These are phyloP conservation scores for Perkinsus marinus DNA, from an alignment of 169 alveolate species.

Conservation along the genomic window DNA sequence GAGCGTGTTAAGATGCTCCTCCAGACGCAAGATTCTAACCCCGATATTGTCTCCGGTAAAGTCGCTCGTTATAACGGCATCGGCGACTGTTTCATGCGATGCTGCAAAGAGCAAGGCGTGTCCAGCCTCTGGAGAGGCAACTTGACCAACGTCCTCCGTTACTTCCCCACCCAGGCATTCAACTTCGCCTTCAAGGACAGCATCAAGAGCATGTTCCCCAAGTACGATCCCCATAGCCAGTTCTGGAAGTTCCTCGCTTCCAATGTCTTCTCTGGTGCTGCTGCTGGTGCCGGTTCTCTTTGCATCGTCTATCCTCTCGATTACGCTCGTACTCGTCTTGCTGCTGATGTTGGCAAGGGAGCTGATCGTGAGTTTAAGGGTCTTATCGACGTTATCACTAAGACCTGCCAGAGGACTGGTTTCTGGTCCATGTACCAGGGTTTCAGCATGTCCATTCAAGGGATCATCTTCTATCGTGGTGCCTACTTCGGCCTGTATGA, in stretches of 20 bases:
- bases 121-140: slow-evolving; percentile 82
- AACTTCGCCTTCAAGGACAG: slow-evolving; percentile 84
- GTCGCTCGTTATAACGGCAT: slow-evolving; percentile 76
- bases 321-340: slow-evolving; percentile 78
- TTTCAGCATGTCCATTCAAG: slow-evolving; percentile 76
- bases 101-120: slow-evolving; percentile 75
- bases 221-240: slow-evolving; percentile 54
- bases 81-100: slow-evolving; percentile 69
- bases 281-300: slow-evolving; percentile 77
- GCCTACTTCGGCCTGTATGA: slow-evolving; percentile 88
- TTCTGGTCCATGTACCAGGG: slow-evolving; percentile 77
- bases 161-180: slow-evolving; percentile 89
- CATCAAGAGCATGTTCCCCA: slow-evolving; percentile 63
- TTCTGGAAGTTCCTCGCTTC: slow-evolving; percentile 63
- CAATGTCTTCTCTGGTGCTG: slow-evolving; percentile 70
- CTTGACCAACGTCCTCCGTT: slow-evolving; percentile 75
- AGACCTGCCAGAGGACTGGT: slow-evolving; percentile 66
- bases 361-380: slow-evolving; percentile 76
- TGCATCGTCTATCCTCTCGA: slow-evolving; percentile 78
- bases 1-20: slow-evolving; percentile 85
- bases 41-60: slow-evolving; percentile 63
- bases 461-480: slow-evolving; percentile 82
- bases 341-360: slow-evolving; percentile 71
- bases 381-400: slow-evolving; percentile 61
- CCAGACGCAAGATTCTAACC: slow-evolving; percentile 79